Percentiles rank a stretch among this genome's conserved stretches.
Evolutionary conservation across 2,329 filamentous ascomycete species (phyloP).

Genomic region (Acarospora socialis): DNA sequence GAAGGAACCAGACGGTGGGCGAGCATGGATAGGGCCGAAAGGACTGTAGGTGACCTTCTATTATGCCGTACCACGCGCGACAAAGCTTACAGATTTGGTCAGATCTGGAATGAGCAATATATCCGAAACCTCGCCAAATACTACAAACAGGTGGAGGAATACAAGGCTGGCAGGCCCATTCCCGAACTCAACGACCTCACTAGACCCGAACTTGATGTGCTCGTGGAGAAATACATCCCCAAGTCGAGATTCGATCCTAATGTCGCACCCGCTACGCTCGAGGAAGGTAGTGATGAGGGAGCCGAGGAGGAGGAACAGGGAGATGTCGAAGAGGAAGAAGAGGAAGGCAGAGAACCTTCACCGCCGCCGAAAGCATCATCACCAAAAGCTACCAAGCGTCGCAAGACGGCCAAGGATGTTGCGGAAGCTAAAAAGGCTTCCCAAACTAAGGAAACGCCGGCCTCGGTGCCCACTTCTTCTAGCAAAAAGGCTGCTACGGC

Average conservation of each 20-base stretch:
- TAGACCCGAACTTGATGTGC: conserved; percentile 21
- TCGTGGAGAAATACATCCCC: background rate
- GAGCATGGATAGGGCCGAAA: conserved; percentile 59
- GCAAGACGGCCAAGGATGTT: conserved; percentile 23
- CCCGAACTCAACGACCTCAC: conserved; percentile 26
- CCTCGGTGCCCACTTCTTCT: too few relatives aligned
- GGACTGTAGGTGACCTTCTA: conserved; percentile 49
- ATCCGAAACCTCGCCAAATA: conserved; percentile 41
- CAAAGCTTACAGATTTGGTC: too few relatives aligned
- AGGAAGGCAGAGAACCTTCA: conserved; percentile 7
- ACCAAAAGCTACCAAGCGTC: conserved; percentile 28
- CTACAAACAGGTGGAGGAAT: conserved; percentile 40
- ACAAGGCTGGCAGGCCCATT: conserved; percentile 37
- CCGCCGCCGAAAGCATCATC: conserved; percentile 23
- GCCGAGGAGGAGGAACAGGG: conserved; percentile 15
- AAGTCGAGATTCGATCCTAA: conserved; percentile 20
- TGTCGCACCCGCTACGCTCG: conserved; percentile 21
- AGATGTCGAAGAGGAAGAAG: conserved; percentile 12
- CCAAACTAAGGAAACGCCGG: conserved; percentile 21
- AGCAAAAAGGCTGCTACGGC: too few relatives aligned
- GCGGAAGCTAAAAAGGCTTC: conserved; percentile 25
- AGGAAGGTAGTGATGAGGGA: conserved; percentile 21
- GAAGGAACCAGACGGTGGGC: conserved; percentile 81
- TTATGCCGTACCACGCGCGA: too few relatives aligned
- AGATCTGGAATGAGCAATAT: conserved; percentile 45